These are phyloP conservation scores for Sporothrix pseudoabietina DNA, from an alignment of 2,329 filamentous ascomycete genomes.

Conservation along the genomic window DNA sequence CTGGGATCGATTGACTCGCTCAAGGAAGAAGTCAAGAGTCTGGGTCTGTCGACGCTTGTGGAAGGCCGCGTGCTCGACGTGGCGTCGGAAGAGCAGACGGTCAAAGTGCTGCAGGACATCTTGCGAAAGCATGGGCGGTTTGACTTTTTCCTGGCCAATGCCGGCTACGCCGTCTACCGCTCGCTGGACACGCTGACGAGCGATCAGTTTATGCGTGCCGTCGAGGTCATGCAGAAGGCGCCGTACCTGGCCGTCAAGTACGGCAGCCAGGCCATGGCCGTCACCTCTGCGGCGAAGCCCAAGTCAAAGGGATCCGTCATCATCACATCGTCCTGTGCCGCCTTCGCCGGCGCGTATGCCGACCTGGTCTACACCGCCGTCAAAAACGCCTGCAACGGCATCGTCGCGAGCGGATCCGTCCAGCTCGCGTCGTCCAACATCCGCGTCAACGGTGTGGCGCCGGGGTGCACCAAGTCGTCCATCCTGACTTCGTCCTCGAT, in stretches of 20 bases:
- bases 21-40: not conserved
- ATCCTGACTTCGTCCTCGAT: not conserved
- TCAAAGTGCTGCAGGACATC: not conserved
- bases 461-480: not conserved
- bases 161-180: constrained; percentile 1
- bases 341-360: not conserved
- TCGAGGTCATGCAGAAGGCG: constrained; percentile 1
- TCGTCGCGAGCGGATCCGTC: not conserved
- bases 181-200: not conserved
- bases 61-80: constrained; percentile 1
- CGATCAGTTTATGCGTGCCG: constrained; percentile 4
- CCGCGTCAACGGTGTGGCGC: not conserved
- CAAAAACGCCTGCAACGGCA: constrained; percentile 8
- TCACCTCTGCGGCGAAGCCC: not conserved
- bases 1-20: not conserved
- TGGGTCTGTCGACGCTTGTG: not conserved
- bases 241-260: constrained; percentile 9
- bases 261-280: not conserved
- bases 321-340: not conserved
- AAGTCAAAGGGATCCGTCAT: not conserved
- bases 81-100: not conserved
- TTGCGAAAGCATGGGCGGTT: not conserved
- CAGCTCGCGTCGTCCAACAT: not conserved
- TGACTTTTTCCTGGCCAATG: not conserved
- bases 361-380: not conserved